A percentile compares a stretch with the other conserved stretches of the same genome.
phyloP scores from a whole-genome alignment of 1,284 basidiomycete genomes.

The Violaceomyces palustris region DNA sequence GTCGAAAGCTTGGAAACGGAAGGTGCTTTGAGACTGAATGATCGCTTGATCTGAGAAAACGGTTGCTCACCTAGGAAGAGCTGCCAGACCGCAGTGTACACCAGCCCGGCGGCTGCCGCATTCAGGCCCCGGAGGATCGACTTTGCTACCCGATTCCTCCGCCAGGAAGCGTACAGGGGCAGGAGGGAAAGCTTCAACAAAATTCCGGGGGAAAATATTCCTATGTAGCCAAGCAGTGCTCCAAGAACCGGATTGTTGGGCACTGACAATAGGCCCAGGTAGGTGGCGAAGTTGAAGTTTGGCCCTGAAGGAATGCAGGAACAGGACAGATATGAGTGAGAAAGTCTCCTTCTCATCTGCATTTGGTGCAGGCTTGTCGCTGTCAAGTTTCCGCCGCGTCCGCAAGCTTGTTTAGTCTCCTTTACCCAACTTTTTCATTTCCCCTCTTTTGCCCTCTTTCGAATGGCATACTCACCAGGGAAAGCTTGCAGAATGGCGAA shows the following conservation, averaged over 20 bases:
- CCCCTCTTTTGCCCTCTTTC: too few species aligned
- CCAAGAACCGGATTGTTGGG: constrained; percentile 54
- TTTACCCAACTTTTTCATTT: too few species aligned
- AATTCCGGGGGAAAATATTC: constrained; percentile 54
- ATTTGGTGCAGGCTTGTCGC: too few species aligned
- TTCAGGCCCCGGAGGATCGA: constrained; percentile 60
- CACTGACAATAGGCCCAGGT: constrained; percentile 58
- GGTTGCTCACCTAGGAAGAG: constrained; percentile 54
- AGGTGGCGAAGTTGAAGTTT: constrained; percentile 62
- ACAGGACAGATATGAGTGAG: too few species aligned
- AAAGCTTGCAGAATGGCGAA: constrained; percentile 58
- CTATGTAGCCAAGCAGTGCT: constrained; percentile 56
- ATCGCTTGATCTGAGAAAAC: too few species aligned
- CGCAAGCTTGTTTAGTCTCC: too few species aligned
- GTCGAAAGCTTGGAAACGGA: too few species aligned
- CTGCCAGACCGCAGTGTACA: constrained; percentile 61
- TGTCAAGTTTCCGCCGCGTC: too few species aligned
- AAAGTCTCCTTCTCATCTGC: too few species aligned
- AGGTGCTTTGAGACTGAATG: too few species aligned
- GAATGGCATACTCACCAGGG: too few species aligned
- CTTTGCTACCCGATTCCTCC: constrained; percentile 54
- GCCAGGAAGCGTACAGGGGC: constrained; percentile 57
- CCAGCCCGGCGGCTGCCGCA: constrained; percentile 60
- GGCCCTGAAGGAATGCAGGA: constrained; percentile 62
- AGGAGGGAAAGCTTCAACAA: constrained; percentile 59